A percentile compares a stretch with the other conserved stretches of the same genome.
phyloP scores from a whole-genome alignment of 768 basidiomycete genomes.

The Mycena latifolia region DNA sequence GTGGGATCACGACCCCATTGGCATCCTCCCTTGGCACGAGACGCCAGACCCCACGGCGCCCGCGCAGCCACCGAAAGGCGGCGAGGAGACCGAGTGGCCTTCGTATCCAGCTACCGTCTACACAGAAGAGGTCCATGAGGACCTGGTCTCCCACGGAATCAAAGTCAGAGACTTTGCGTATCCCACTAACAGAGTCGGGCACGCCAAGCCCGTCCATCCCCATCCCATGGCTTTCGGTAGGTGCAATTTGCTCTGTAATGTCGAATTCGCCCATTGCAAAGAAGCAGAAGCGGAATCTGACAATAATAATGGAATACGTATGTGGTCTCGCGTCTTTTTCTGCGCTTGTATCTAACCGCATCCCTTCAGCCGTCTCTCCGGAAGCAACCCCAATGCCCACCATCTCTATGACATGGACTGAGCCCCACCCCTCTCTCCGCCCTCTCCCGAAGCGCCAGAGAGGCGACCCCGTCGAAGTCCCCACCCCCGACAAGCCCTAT shows the following conservation, averaged over 20 bases:
- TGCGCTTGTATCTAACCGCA: neutral
- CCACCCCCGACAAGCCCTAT: conserved; percentile 9
- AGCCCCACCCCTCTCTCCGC: conserved; percentile 25
- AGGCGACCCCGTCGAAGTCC: neutral
- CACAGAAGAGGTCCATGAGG: conserved; percentile 21
- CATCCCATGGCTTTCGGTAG: conserved; percentile 17
- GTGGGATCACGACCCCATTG: neutral
- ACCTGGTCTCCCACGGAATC: conserved; percentile 21
- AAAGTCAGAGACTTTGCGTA: conserved; percentile 37
- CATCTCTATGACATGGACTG: conserved; percentile 13
- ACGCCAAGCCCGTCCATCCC: conserved; percentile 7
- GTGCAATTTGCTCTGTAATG: neutral
- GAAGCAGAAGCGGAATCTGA: neutral
- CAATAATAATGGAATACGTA: conserved; percentile 10
- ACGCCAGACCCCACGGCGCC: conserved; percentile 1
- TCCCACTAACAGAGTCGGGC: conserved; percentile 15
- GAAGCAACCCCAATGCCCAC: conserved; percentile 28
- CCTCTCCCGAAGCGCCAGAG: conserved; percentile 4
- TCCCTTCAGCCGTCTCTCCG: conserved; percentile 1
- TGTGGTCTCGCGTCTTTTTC: neutral
- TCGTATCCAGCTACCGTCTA: neutral
- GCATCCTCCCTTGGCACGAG: neutral
- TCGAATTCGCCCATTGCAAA: neutral
- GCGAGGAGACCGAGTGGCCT: no score
- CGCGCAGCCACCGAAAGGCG: no score